These are phyloP conservation scores for Oryza nivara DNA, from an alignment of 176 grass and related monocot genomes.

Conservation along the genomic window DNA sequence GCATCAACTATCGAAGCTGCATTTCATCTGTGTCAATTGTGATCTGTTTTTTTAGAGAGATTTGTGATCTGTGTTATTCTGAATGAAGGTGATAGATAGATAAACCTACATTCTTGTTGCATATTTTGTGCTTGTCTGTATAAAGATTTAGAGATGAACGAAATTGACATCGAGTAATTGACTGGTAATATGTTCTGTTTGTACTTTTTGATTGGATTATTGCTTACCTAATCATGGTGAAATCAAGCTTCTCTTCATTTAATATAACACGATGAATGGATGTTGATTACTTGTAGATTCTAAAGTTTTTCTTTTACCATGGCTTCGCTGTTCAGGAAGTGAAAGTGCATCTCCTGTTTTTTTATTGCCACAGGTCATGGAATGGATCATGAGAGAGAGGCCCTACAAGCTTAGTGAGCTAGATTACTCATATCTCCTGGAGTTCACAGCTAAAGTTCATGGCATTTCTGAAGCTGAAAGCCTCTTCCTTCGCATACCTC, in stretches of 20 bases:
- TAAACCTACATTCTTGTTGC: not conserved
- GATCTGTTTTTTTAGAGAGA: not conserved
- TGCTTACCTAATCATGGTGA: not conserved
- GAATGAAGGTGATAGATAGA: not conserved
- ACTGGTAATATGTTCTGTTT: not conserved
- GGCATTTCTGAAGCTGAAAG: constrained; percentile 78
- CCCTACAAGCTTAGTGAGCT: constrained; percentile 91
- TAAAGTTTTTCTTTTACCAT: not conserved
- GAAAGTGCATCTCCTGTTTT: not conserved
- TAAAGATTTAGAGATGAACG: not conserved
- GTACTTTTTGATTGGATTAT: not conserved
- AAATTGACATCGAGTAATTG: not conserved
- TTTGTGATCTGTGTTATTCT: not conserved
- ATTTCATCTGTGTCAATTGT: not conserved
- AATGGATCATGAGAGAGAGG: constrained; percentile 95
- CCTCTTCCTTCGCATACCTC: constrained; percentile 77
- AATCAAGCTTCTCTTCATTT: not conserved
- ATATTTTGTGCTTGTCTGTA: not conserved
- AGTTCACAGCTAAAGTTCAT: constrained; percentile 90
- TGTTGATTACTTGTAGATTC: not conserved
- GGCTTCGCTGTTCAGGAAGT: constrained; percentile 11
- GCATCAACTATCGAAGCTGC: not conserved
- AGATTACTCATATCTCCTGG: constrained; percentile 88
- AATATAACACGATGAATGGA: not conserved
- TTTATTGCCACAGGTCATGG: constrained; percentile 67